Conservation (phyloP, 495 filamentous ascomycete genomes). For the Cladorrhinum samala region DNA sequence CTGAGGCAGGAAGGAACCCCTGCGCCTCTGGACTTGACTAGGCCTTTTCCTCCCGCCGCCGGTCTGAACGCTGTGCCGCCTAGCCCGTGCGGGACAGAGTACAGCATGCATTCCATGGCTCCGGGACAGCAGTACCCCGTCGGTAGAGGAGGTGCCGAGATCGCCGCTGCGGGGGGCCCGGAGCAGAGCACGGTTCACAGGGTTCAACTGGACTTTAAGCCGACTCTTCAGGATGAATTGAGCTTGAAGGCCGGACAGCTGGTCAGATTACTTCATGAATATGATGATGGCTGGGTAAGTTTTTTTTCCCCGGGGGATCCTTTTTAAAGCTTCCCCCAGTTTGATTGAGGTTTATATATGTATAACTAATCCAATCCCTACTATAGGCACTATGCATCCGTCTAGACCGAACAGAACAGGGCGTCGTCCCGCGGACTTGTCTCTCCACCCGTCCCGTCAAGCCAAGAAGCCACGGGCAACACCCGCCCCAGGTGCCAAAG, state of each 20-base stretch:
- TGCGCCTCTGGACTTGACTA: slow-evolving; percentile 47
- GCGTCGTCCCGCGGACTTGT: slow-evolving; percentile 89
- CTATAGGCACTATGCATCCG: slow-evolving; percentile 87
- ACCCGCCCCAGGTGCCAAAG: neutral
- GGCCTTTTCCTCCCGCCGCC: slow-evolving; percentile 25
- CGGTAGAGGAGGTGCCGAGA: slow-evolving; percentile 42
- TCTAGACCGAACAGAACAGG: slow-evolving; percentile 84
- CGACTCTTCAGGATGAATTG: slow-evolving; percentile 87
- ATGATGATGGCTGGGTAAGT: slow-evolving; percentile 97
- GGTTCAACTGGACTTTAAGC: slow-evolving; percentile 92
- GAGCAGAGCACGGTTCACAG: slow-evolving; percentile 64
- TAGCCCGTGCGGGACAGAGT: slow-evolving; percentile 57
- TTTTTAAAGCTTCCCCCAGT: too few relatives aligned
- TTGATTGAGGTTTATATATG: too few relatives aligned
- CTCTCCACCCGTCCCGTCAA: slow-evolving; percentile 89
- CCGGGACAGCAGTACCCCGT: slow-evolving; percentile 41
- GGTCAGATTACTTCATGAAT: slow-evolving; percentile 85
- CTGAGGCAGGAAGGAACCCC: slow-evolving; percentile 28
- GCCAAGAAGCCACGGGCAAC: slow-evolving; percentile 36
- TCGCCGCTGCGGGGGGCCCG: slow-evolving; percentile 51
- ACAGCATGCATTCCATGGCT: slow-evolving; percentile 46
- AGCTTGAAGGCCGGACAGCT: slow-evolving; percentile 71
- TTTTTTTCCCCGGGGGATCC: neutral
- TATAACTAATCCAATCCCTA: too few relatives aligned
- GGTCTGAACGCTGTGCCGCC: slow-evolving; percentile 32